Evolutionary conservation across 106 monocot species (phyloP), one percentile per base, ranked within the genome.

Genomic region (Dendrobium officinale): DNA sequence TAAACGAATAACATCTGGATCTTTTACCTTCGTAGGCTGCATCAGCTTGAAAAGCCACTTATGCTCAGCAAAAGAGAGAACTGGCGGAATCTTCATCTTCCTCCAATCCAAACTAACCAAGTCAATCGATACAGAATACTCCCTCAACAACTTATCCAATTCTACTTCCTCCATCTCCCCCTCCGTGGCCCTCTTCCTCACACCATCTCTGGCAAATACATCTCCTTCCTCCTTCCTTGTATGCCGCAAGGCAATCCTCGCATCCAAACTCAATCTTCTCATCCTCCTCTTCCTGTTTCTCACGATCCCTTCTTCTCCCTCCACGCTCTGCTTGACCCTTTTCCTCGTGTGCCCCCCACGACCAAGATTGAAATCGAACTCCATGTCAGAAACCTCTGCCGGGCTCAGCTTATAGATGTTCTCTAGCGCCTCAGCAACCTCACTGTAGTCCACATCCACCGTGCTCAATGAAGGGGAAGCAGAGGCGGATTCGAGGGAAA

Each of bases 371-470:
- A 44, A 26, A 3, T 41, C 74, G 10, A 73, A 73, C 55, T 87
- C 86, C 55, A 82, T 42, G 9, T 92, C 90, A 4, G 78, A 84
- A 29, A 87, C 80, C 20, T 85, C 85, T 9, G 80, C 89, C 20
- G 96, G 94, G 85, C 96, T 97, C 33, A 92, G 88, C 86, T 92
- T 94, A 84, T 94, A 97, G 56, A 97, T 86, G 82, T 87, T 97
- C 87, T 97, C 96, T 0, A 97, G 88, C 74, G 80, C 84, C n/a
- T 90, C 92, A 2, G 96, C 96, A 6, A 94, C 86, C 77, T 90
- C 90, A 59, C 86, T 84, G 75, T 94, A 97, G 81, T 97, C 92
- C 79, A 91, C 72, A 18, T 89, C 92, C 1, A 15, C 43, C 26
- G 61, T 73, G 47, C 73, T 55, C 51, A 13, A 51, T 2, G 22